Evolutionary conservation across 345 rosid genomes (phyloP).

Genomic region (Chamaenerion angustifolium): DNA sequence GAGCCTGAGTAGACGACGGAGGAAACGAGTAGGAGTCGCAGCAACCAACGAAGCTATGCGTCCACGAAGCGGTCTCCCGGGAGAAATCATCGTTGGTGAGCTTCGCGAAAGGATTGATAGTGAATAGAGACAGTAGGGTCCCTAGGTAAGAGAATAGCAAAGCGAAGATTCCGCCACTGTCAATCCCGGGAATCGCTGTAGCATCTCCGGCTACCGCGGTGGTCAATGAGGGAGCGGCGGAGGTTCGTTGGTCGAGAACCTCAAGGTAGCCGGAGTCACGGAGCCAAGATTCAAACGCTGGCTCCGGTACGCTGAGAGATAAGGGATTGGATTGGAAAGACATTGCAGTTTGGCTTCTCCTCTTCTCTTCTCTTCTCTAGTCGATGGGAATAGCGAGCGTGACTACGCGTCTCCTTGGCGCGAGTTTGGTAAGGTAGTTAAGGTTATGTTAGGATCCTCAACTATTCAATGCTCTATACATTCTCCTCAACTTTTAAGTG

Average conservation of each 20-base stretch:
- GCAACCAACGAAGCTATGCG: constrained; percentile 54
- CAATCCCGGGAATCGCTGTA: constrained; percentile 18
- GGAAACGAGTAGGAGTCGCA: constrained; percentile 67
- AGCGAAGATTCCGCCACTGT: constrained; percentile 26
- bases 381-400: too few relatives aligned
- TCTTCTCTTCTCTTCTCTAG: neutral
- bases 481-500: too few relatives aligned
- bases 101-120: constrained; percentile 77
- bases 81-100: constrained; percentile 74
- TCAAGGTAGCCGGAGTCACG: constrained; percentile 97
- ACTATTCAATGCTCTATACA: too few relatives aligned
- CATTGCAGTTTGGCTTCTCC: constrained; percentile 7
- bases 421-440: too few relatives aligned
- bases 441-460: too few relatives aligned
- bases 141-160: constrained; percentile 28
- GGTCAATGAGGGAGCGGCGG: constrained; percentile 12
- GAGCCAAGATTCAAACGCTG: constrained; percentile 81
- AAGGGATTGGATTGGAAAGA: constrained; percentile 46
- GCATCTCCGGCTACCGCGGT: constrained; percentile 13
- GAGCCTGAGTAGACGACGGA: constrained; percentile 51
- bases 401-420: too few relatives aligned
- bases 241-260: constrained; percentile 48
- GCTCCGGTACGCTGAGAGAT: constrained; percentile 63
- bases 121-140: constrained; percentile 43
- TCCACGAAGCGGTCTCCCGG: constrained; percentile 70